Evolutionary conservation across 768 basidiomycete species (phyloP).

Genomic region (Pholiota conissans): DNA sequence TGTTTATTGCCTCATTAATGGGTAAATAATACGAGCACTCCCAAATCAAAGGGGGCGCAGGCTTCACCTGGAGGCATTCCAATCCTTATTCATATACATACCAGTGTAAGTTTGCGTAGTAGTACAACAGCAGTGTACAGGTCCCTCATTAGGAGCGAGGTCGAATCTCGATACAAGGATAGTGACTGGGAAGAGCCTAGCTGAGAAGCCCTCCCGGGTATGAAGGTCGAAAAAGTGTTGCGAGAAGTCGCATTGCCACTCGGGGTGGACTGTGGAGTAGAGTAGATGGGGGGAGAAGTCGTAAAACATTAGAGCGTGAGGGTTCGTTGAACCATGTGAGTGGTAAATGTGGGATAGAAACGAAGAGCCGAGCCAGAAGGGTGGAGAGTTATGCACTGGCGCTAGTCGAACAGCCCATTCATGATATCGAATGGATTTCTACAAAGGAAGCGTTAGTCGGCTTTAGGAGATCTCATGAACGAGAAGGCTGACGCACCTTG

Average conservation of each 20-base stretch:
- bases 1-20: slow-evolving; percentile 19
- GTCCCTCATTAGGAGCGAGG: slow-evolving; percentile 23
- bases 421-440: slow-evolving; percentile 24
- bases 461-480: slow-evolving; percentile 7
- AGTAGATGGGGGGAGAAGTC: neutral
- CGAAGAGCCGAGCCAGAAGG: neutral
- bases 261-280: neutral
- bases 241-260: neutral
- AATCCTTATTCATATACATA: neutral
- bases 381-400: neutral
- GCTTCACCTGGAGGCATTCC: slow-evolving; percentile 12
- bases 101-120: neutral
- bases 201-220: neutral
- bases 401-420: slow-evolving; percentile 15
- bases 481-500: slow-evolving; percentile 24
- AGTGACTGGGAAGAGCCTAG: neutral
- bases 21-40: slow-evolving; percentile 15
- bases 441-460: neutral
- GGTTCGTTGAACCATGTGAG: neutral
- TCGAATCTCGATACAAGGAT: slow-evolving; percentile 12
- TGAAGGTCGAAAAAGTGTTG: neutral
- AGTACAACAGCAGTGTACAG: slow-evolving; percentile 3
- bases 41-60: slow-evolving; percentile 7
- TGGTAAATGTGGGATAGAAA: neutral
- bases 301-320: neutral